phyloP scores from a whole-genome alignment of 2,329 filamentous ascomycete species.

The Dactylonectria macrodidyma region DNA sequence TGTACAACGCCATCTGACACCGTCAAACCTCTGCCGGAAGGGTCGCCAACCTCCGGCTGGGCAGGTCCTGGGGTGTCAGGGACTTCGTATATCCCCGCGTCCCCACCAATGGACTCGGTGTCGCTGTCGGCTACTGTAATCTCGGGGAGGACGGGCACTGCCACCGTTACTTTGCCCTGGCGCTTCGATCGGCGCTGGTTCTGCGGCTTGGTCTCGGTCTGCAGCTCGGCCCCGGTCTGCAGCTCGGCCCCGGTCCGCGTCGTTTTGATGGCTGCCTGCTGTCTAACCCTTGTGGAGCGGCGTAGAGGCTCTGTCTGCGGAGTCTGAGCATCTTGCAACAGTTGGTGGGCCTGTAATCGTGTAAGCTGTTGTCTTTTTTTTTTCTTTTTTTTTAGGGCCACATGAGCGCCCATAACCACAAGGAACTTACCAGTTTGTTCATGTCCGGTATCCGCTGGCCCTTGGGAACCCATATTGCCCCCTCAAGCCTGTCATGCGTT shows the following conservation, averaged over 20 bases:
- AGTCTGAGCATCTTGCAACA: not conserved
- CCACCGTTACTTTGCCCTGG: not conserved
- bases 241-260: too few relatives aligned
- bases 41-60: not conserved
- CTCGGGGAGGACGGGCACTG: not conserved
- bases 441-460: not conserved
- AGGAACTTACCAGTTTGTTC: not conserved
- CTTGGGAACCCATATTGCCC: not conserved
- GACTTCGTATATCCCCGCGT: too few relatives aligned
- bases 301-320: not conserved
- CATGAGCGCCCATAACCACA: too few relatives aligned
- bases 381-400: too few relatives aligned
- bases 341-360: too few relatives aligned
- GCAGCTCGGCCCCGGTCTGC: too few relatives aligned
- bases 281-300: not conserved
- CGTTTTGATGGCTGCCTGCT: not conserved
- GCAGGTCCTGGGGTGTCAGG: not conserved
- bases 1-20: not conserved
- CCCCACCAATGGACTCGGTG: not conserved
- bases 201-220: too few relatives aligned
- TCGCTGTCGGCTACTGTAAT: not conserved
- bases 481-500: not conserved
- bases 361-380: not conserved
- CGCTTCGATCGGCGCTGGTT: not conserved
- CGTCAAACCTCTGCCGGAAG: not conserved